Base-by-base conservation (phyloP, 2,329 filamentous ascomycete species). In the Fusarium scirpi region DNA sequence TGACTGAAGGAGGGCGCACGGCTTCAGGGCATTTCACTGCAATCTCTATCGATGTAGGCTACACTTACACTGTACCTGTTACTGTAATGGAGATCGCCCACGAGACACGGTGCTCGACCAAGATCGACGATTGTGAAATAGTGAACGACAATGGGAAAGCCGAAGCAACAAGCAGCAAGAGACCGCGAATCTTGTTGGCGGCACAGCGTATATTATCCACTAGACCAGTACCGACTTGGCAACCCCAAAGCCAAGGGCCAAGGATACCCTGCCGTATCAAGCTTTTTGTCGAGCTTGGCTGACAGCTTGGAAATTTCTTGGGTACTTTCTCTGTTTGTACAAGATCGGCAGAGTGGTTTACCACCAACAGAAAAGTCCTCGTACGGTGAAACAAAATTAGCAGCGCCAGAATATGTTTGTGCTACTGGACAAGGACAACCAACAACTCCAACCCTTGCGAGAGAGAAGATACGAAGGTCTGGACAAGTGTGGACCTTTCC, bases 201-300 rank as follows among this genome's bases (percentile, higher is more conserved):
- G 41, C 15, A 57, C 56, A 51, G 61, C 61, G 51, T 18, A 51
- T 18, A 63, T 29, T 15, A 53, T 34, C 34, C 34, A 38, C 34
- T 6, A 38, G 34, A 38, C 34, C 47, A 62, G 48, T 69, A 65
- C 59, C 68, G 68, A 70, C 68, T 70, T 70, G 67, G 68, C 68
- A 11, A 25, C 22, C 22, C 22, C 22, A 24, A 24, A 24, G 22
- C 22, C 22, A 24, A 24, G 22, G 22, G 22, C 12, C 32, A 38
- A 34, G 49, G 34, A 47, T 44, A 52, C 44, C 16, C 30, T 32
- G 5, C 22, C n/a, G 16, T 32, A 44, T 55, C 52, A 57, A 69
- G 60, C 56, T 56, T 56, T 68, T 43, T 45, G 20, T 47, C 60
- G 22, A 62, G 55, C 63, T 66, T 66, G 63, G 63, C 62, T 61